These are phyloP conservation scores for Verruconis gallopava DNA, from an alignment of 2,329 filamentous ascomycete species.

Conservation along the genomic window DNA sequence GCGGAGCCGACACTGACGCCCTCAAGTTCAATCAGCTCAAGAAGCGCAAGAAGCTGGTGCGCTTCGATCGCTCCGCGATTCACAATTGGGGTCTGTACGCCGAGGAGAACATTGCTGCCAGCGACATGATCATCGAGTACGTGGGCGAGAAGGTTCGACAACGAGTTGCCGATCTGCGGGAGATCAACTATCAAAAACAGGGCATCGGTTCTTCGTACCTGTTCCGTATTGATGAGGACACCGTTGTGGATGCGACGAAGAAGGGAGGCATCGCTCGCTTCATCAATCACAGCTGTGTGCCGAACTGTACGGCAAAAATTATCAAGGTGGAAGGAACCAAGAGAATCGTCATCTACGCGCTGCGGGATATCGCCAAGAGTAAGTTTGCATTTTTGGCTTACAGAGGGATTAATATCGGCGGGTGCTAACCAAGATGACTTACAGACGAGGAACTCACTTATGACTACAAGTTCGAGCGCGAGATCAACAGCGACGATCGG, in stretches of 20 bases:
- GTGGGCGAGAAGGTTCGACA: conserved; percentile 95
- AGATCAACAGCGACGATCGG: conserved; percentile 85
- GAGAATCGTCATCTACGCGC: conserved; percentile 95
- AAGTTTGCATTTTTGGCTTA: conserved; percentile 36
- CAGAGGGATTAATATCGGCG: too few species aligned
- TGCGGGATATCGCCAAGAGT: conserved; percentile 92
- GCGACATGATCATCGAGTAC: conserved; percentile 99
- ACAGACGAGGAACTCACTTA: conserved; percentile 97
- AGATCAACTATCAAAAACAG: conserved; percentile 84
- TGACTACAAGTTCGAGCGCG: conserved; percentile 99
- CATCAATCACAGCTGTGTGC: conserved; percentile 97
- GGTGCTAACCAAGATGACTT: not conserved
- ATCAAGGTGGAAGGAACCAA: conserved; percentile 98
- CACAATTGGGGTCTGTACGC: conserved; percentile 98
- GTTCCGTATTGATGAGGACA: conserved; percentile 96
- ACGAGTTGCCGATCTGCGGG: conserved; percentile 91
- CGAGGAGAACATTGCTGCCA: conserved; percentile 91
- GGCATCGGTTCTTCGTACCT: conserved; percentile 95
- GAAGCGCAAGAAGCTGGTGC: conserved; percentile 98
- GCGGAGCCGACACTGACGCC: conserved; percentile 76
- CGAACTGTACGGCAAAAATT: conserved; percentile 98
- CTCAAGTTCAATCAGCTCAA: conserved; percentile 98
- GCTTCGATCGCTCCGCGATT: conserved; percentile 93
- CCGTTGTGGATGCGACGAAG: conserved; percentile 95
- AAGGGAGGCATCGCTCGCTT: conserved; percentile 96